phyloP scores from a whole-genome alignment of 352 stramenopile species.

The Globisporangium nodosum region DNA sequence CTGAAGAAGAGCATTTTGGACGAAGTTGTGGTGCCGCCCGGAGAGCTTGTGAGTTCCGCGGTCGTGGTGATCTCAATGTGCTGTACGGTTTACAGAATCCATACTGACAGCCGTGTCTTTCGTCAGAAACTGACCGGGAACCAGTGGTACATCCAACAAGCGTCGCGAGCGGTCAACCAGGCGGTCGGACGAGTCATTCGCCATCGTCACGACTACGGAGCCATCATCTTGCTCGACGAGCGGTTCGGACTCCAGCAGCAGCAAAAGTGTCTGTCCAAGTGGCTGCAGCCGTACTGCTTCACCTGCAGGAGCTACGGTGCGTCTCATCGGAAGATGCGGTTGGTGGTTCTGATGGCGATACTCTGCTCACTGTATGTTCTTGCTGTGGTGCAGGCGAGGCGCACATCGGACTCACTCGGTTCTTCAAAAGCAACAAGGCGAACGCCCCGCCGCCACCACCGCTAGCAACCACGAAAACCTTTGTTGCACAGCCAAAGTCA shows the following conservation, averaged over 20 bases:
- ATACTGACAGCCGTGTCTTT: not conserved
- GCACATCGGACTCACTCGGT: slow-evolving; percentile 75
- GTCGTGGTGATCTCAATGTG: not conserved
- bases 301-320: slow-evolving; percentile 64
- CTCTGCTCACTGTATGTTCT: not conserved
- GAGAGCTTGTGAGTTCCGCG: slow-evolving; percentile 40
- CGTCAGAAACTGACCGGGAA: slow-evolving; percentile 88
- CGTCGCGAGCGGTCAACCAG: slow-evolving; percentile 98
- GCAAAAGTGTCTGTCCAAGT: slow-evolving; percentile 93
- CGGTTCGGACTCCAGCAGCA: slow-evolving; percentile 92
- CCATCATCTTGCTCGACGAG: slow-evolving; percentile 97
- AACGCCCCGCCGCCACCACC: slow-evolving; percentile 18
- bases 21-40: slow-evolving; percentile 45
- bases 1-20: slow-evolving; percentile 97
- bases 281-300: slow-evolving; percentile 86
- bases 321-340: not conserved
- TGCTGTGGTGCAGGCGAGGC: slow-evolving; percentile 43
- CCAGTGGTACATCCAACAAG: slow-evolving; percentile 99
- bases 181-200: slow-evolving; percentile 98
- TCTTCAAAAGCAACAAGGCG: slow-evolving; percentile 77
- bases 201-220: slow-evolving; percentile 97
- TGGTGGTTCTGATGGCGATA: not conserved
- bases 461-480: slow-evolving; percentile 14
- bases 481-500: slow-evolving; percentile 23
- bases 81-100: not conserved